phyloP scores from a whole-genome alignment of 164 flowering plant genomes.

The Vitis vinifera region DNA sequence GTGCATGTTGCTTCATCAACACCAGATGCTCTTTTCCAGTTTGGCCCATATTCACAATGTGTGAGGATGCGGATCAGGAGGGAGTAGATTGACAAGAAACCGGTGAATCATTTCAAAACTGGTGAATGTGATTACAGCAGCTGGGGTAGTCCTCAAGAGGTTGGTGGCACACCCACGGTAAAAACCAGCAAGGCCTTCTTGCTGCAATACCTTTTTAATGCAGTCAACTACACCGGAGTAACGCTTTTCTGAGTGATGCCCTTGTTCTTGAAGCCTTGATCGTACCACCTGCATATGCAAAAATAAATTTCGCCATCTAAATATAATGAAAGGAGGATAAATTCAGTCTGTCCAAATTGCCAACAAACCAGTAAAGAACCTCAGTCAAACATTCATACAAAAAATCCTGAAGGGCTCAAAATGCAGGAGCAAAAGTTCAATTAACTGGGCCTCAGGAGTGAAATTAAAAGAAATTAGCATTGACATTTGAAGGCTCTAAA shows the following conservation, averaged over 20 bases:
- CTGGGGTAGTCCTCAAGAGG: conserved; percentile 87
- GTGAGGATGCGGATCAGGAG: conserved; percentile 59
- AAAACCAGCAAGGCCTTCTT: conserved; percentile 84
- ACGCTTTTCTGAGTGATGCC: conserved; percentile 77
- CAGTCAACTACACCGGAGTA: conserved; percentile 86
- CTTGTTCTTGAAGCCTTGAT: conserved; percentile 95
- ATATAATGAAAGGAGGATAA: too few species aligned
- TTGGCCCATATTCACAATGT: conserved; percentile 30
- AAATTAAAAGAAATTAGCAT: too few species aligned
- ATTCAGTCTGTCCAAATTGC: too few species aligned
- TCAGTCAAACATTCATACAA: too few species aligned
- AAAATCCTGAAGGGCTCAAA: too few species aligned
- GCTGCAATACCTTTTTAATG: conserved; percentile 64
- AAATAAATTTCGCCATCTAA: too few species aligned
- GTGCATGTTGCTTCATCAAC: neutral
- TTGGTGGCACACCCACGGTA: conserved; percentile 98
- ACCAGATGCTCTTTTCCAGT: neutral
- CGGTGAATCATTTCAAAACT: conserved; percentile 98
- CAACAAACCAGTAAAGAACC: too few species aligned
- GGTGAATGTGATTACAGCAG: conserved; percentile 95
- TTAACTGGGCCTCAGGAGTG: too few species aligned
- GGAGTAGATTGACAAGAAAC: conserved; percentile 49
- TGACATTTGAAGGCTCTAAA: too few species aligned
- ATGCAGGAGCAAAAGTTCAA: too few species aligned
- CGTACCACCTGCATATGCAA: conserved; percentile 67